Evolutionary conservation across 208 protist genomes (phyloP).

Genomic region (Blechomonas ayalai): DNA sequence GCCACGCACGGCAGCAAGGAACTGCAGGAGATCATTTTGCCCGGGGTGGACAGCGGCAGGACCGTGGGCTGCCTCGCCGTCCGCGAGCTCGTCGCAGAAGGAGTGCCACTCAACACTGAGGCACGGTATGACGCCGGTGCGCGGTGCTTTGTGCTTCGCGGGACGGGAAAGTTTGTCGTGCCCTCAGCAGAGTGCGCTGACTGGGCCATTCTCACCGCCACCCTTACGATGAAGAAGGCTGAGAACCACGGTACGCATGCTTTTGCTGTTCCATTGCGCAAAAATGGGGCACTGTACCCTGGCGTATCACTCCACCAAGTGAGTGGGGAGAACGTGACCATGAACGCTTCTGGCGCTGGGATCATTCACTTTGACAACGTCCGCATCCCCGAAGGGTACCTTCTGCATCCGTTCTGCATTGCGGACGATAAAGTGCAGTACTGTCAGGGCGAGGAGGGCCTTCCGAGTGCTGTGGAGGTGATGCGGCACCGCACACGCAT

Average conservation of each 20-base stretch:
- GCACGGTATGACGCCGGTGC: slow-evolving; percentile 71
- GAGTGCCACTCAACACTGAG: slow-evolving; percentile 72
- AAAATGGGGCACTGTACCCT: slow-evolving; percentile 29
- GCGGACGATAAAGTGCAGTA: slow-evolving; percentile 12
- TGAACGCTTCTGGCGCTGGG: slow-evolving; percentile 43
- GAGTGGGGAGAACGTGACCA: slow-evolving; percentile 27
- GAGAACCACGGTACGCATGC: slow-evolving; percentile 73
- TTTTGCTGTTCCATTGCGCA: slow-evolving; percentile 63
- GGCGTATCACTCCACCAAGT: slow-evolving; percentile 48
- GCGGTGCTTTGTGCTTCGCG: slow-evolving; percentile 71
- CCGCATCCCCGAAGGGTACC: slow-evolving; percentile 32
- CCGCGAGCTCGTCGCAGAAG: slow-evolving; percentile 70
- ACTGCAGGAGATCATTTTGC: slow-evolving; percentile 33
- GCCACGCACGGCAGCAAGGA: slow-evolving; percentile 44
- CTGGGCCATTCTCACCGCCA: slow-evolving; percentile 77
- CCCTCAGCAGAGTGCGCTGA: slow-evolving; percentile 61
- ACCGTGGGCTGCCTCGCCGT: slow-evolving; percentile 63
- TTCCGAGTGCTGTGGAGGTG: slow-evolving; percentile 30
- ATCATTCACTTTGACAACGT: slow-evolving; percentile 79
- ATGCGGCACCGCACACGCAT: slow-evolving; percentile 57
- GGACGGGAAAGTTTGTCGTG: slow-evolving; percentile 81
- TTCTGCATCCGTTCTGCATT: slow-evolving; percentile 62
- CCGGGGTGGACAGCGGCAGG: slow-evolving; percentile 45
- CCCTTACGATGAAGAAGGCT: slow-evolving; percentile 63
- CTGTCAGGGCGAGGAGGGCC: slow-evolving; percentile 15